These are phyloP conservation scores for Corchorus capsularis DNA, from an alignment of 345 rosid species.

Conservation along the genomic window DNA sequence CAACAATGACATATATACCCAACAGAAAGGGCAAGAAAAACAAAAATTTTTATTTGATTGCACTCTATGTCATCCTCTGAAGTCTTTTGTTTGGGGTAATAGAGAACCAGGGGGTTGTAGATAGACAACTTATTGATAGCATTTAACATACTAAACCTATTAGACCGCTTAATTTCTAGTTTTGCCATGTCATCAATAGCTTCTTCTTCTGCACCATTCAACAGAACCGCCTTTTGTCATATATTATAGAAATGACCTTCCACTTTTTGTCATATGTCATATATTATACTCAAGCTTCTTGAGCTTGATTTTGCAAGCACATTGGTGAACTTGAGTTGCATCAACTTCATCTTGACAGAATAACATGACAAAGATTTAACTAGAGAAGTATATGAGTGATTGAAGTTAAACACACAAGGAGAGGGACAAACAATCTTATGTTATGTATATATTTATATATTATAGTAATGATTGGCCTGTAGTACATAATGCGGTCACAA, in stretches of 20 bases:
- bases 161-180: background rate
- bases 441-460: background rate
- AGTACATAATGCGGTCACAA: background rate
- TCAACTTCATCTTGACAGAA: background rate
- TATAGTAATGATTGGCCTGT: background rate
- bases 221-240: background rate
- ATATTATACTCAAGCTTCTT: too few relatives aligned
- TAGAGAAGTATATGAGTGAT: background rate
- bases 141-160: background rate
- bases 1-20: background rate
- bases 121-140: background rate
- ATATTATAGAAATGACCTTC: background rate
- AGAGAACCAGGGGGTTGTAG: background rate
- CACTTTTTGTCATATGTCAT: background rate
- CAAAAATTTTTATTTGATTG: background rate
- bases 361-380: background rate
- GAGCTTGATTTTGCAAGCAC: background rate
- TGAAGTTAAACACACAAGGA: background rate
- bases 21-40: background rate
- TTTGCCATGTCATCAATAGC: background rate
- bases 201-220: background rate
- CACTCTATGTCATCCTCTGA: background rate
- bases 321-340: background rate
- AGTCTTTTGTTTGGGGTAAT: background rate
- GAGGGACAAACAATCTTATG: background rate